Evolutionary conservation across 805 yeast species (phyloP), one percentile per base, ranked within the genome.

Genomic region (Yarrowia deformans): DNA sequence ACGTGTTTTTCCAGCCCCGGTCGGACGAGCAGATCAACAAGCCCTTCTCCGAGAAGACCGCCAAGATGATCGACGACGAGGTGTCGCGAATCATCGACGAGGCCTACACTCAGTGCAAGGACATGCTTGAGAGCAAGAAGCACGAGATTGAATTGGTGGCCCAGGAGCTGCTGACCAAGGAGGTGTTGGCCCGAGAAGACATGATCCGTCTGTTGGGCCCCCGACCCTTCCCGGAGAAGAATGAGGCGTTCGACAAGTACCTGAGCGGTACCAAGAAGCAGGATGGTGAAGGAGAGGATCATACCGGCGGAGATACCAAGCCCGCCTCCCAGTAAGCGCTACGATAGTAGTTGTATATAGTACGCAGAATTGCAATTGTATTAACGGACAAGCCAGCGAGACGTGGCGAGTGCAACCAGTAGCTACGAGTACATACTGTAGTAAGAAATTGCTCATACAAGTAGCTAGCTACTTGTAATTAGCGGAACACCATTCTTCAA

Each of bases 181-280:
- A 90, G 76, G 92, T 88, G n/a, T 83, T 90, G 71, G 89, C 93
- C 0, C 85, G 97, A 76, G 89, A 87, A 72, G 96, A 90, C 76
- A 89, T 90, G 91, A 84, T 90, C 67, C 81, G 90, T 64, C 75
- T 91, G 45, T 82, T 90, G 43, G 97, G 97, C 0, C 87, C 88
- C 72, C 83, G 96, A 74, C 93, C 93, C 48, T 90, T 88, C 82
- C 86, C 88, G 16, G 91, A 90, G 75, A 84, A 87, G 76, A 90
- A 90, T 75, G 96, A 90, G 76, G 97, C 97, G 1, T 93, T 93
- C 79, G 97, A 92, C 78, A 91, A 91, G 77, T 93, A 93, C 75
- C 81, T 93, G 18, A 48, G 46, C 18, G 56, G 56, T 9, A 49
- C 56, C 68, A 48, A 63, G 55, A 49, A 63, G 46, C 56, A 63